These are phyloP conservation scores for Paracoccidioides brasiliensis DNA, from an alignment of 2,329 filamentous ascomycete species.

Conservation along the genomic window DNA sequence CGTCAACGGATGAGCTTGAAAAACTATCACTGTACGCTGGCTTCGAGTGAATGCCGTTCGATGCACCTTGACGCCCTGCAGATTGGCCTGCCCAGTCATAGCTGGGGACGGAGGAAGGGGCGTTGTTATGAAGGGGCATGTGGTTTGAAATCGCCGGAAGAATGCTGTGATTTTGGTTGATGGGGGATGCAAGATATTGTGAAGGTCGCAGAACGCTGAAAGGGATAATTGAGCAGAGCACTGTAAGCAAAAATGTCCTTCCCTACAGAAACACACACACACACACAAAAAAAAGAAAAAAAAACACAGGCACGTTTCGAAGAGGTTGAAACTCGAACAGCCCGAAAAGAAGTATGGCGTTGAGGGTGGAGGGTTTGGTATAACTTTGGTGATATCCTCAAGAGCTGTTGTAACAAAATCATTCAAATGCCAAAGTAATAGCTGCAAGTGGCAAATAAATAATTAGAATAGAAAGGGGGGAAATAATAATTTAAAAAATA, in stretches of 20 bases:
- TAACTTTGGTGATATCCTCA: neutral
- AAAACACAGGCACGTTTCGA: neutral
- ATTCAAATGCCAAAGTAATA: neutral
- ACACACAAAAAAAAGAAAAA: too few relatives aligned
- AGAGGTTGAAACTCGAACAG: neutral
- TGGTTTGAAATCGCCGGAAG: neutral
- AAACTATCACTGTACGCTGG: slow-evolving; percentile 7
- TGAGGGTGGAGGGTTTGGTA: neutral
- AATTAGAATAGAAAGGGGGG: neutral
- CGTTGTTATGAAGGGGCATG: slow-evolving; percentile 5
- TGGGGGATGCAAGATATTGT: neutral
- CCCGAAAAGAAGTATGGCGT: neutral
- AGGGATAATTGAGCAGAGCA: neutral
- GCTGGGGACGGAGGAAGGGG: neutral
- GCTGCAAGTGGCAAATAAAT: neutral
- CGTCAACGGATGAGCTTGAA: slow-evolving; percentile 5
- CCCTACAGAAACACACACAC: neutral
- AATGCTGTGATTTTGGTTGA: neutral
- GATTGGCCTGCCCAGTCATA: neutral
- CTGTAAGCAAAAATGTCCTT: neutral
- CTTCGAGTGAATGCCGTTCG: neutral
- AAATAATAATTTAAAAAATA: neutral
- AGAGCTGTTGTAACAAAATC: neutral
- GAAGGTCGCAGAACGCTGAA: neutral
- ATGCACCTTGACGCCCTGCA: neutral